Evolutionary conservation across 495 filamentous ascomycete species (phyloP).

Genomic region (Hypoxylon lienhwacheense): DNA sequence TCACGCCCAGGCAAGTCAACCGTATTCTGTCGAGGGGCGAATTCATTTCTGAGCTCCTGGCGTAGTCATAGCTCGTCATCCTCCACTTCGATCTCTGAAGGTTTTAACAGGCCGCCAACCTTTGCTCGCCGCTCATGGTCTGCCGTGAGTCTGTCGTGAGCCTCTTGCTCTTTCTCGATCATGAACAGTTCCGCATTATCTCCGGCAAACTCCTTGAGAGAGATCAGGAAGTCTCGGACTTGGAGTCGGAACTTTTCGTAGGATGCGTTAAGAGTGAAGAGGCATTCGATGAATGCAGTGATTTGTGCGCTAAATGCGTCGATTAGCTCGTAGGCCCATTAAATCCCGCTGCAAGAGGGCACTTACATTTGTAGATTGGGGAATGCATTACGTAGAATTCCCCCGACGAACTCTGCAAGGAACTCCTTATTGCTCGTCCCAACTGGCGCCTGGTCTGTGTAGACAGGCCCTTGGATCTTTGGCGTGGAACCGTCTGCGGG

Average conservation of each 20-base stretch:
- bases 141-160: slow-evolving; percentile 73
- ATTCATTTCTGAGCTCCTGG: slow-evolving; percentile 65
- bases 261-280: slow-evolving; percentile 80
- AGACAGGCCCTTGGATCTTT: slow-evolving; percentile 90
- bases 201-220: slow-evolving; percentile 92
- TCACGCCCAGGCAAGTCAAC: slow-evolving; percentile 9
- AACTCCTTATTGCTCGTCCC: slow-evolving; percentile 90
- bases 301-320: slow-evolving; percentile 71
- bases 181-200: slow-evolving; percentile 92
- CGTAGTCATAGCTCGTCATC: slow-evolving; percentile 93
- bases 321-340: slow-evolving; percentile 41
- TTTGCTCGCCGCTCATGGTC: slow-evolving; percentile 88
- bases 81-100: slow-evolving; percentile 75
- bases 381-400: slow-evolving; percentile 87
- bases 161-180: slow-evolving; percentile 86
- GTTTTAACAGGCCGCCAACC: slow-evolving; percentile 89
- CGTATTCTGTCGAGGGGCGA: slow-evolving; percentile 40
- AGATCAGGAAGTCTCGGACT: slow-evolving; percentile 95
- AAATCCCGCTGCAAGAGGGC: neutral
- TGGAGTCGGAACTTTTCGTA: slow-evolving; percentile 89
- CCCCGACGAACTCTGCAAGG: slow-evolving; percentile 79
- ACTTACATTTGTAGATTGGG: slow-evolving; percentile 88
- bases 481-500: slow-evolving; percentile 62
- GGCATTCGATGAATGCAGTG: slow-evolving; percentile 77
- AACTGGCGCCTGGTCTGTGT: slow-evolving; percentile 72